phyloP scores from a whole-genome alignment of 805 yeast genomes.

The Candida pseudoglaebosa region DNA sequence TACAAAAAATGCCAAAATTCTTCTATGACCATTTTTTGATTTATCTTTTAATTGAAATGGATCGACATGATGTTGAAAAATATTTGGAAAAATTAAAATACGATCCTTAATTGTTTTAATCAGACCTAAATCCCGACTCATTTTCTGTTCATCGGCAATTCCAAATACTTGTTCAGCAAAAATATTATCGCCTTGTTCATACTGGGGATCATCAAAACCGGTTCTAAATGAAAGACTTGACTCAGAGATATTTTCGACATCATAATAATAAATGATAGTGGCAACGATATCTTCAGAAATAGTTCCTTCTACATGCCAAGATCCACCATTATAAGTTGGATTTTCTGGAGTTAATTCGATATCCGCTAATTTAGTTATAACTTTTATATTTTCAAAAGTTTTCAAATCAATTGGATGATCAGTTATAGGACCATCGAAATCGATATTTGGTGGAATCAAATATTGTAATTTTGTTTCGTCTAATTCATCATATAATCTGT shows the following conservation, averaged over 20 bases:
- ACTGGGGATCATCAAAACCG: slow-evolving; percentile 26
- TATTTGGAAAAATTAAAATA: slow-evolving; percentile 36
- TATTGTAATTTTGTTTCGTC: slow-evolving; percentile 10
- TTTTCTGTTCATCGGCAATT: slow-evolving; percentile 22
- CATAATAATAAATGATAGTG: slow-evolving; percentile 38
- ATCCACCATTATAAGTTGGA: slow-evolving; percentile 35
- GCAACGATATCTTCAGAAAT: slow-evolving; percentile 41
- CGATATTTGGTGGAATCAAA: slow-evolving; percentile 8
- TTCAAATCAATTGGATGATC: slow-evolving; percentile 13
- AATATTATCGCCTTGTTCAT: slow-evolving; percentile 30
- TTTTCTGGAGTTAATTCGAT: slow-evolving; percentile 40
- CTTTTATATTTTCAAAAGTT: slow-evolving; percentile 23
- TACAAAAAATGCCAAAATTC: slow-evolving; percentile 37
- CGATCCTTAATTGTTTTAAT: slow-evolving; percentile 22
- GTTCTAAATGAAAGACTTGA: slow-evolving; percentile 29
- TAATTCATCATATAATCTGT: slow-evolving; percentile 4
- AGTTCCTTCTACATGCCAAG: slow-evolving; percentile 44
- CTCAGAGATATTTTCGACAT: slow-evolving; percentile 34
- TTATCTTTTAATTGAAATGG: slow-evolving; percentile 33
- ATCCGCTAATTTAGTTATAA: slow-evolving; percentile 37
- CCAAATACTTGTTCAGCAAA: slow-evolving; percentile 26
- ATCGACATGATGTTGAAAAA: slow-evolving; percentile 37
- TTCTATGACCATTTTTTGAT: slow-evolving; percentile 33
- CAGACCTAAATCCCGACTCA: slow-evolving; percentile 23
- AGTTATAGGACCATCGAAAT: slow-evolving; percentile 6